phyloP scores from a whole-genome alignment of 2,329 filamentous ascomycete species.

The Juglanconis sp. region DNA sequence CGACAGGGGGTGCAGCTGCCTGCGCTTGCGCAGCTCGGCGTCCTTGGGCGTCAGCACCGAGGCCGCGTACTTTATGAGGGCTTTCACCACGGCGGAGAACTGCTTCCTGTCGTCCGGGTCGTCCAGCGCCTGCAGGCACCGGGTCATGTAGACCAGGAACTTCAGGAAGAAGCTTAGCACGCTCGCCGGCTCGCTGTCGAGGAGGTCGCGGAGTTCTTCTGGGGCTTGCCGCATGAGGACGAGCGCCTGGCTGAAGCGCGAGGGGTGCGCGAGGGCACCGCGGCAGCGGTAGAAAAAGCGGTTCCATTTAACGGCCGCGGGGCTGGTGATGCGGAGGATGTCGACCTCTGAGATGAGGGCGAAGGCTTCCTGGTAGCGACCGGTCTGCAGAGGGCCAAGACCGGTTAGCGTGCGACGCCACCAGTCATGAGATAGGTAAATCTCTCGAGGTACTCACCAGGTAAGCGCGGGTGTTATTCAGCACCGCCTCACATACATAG shows the following conservation, averaged over 20 bases:
- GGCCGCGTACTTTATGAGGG: slow-evolving; percentile 5
- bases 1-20: background rate
- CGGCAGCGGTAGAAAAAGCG: background rate
- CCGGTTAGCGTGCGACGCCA: background rate
- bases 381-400: background rate
- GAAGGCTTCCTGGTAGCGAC: background rate
- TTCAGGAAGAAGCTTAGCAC: slow-evolving; percentile 6
- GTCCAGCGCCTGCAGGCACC: background rate
- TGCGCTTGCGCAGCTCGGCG: background rate
- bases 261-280: background rate
- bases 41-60: background rate
- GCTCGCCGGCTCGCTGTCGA: background rate
- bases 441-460: background rate
- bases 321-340: background rate
- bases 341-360: background rate
- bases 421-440: background rate
- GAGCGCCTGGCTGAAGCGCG: slow-evolving; percentile 1
- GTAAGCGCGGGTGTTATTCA: slow-evolving; percentile 6
- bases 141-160: slow-evolving; percentile 7
- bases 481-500: slow-evolving; percentile 9
- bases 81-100: slow-evolving; percentile 5
- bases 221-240: slow-evolving; percentile 11
- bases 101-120: background rate
- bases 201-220: slow-evolving; percentile 2
- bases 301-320: background rate